Base-by-base conservation (phyloP, 2,329 filamentous ascomycete genomes). In the Sarocladium brachiariae region DNA sequence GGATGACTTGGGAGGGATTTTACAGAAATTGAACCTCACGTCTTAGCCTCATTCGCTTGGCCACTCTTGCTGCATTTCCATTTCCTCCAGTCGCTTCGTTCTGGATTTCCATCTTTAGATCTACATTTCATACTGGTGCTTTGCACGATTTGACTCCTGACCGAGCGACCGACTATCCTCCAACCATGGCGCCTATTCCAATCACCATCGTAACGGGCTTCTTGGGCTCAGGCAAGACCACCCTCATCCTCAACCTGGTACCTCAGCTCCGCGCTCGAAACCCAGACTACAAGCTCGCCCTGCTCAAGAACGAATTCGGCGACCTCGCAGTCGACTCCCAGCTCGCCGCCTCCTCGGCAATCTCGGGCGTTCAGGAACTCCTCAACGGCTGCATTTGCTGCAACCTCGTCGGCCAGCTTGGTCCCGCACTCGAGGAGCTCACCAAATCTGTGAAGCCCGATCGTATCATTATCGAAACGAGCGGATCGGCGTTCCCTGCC, bases 341-440 rank as follows among this genome's bases (percentile, higher is more conserved):
- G 66, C 84, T 99, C 25, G 92, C 93, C 14, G 77, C 86, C 0
- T 86, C 86, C 13, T 81, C 81, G 47, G 84, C 91, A 55, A 90
- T 99, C 58, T 86, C 89, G 1, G 92, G 90, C 51, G 91, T 96
- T 4, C 87, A 87, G 60, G 93, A 99, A 69, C 78, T 99, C 1
- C 84, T 99, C 50, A 95, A 96, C 66, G 93, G 92, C 57, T 97
- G 93, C 71, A 97, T 99, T 69, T 99, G 93, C 79, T 99, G 93
- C 74, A 97, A 97, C 65, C 85, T 97, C 23, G 92, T 99, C 54
- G 93, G 93, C 14, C 89, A 95, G 67, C 81, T 99, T 7, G 81
- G 82, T 53, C 83, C 86, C 45, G 91, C 92, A 1, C 82, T 99
- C 16, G 71, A 78, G 38, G 84, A 93, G 62, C 82, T 99, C 35